A percentile compares a stretch with the other conserved stretches of the same genome.
These are phyloP conservation scores for Erodium trifolium DNA, from an alignment of 441 rosid genomes.

Conservation along the genomic window DNA sequence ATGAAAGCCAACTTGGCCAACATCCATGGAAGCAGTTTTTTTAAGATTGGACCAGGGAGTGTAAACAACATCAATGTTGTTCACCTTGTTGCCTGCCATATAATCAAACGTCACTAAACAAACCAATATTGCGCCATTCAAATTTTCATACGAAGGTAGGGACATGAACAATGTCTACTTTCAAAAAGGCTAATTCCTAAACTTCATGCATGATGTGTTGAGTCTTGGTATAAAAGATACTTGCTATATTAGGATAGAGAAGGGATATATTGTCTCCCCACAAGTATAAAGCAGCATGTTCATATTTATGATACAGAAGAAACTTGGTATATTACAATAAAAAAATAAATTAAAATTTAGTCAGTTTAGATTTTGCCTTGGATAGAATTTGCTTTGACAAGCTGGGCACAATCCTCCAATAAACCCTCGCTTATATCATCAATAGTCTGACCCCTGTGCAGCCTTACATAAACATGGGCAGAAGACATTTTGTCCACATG, in stretches of 20 bases:
- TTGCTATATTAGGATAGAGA: not conserved
- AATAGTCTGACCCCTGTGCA: conserved; percentile 75
- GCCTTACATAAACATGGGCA: conserved; percentile 88
- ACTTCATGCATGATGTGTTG: not conserved
- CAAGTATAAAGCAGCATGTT: not conserved
- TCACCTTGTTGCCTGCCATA: conserved; percentile 82
- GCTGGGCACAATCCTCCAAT: conserved; percentile 92
- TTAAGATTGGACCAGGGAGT: conserved; percentile 92
- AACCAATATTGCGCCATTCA: not conserved
- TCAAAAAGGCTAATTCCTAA: not conserved
- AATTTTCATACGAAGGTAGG: not conserved
- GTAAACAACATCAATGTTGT: conserved; percentile 88
- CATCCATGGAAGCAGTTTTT: conserved; percentile 96
- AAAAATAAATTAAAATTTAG: not conserved
- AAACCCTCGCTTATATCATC: conserved; percentile 81
- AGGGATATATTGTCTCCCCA: not conserved
- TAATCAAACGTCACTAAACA: not conserved
- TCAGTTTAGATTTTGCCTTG: conserved; percentile 47
- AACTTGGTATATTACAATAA: not conserved
- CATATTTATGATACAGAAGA: not conserved
- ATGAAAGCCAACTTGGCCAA: conserved; percentile 97
- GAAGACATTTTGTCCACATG: conserved; percentile 99
- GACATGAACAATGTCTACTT: not conserved
- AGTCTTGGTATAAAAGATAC: not conserved
- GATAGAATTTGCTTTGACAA: conserved; percentile 93